Base-by-base conservation (phyloP, 495 filamentous ascomycete species). In the Aspergillus sparsus region DNA sequence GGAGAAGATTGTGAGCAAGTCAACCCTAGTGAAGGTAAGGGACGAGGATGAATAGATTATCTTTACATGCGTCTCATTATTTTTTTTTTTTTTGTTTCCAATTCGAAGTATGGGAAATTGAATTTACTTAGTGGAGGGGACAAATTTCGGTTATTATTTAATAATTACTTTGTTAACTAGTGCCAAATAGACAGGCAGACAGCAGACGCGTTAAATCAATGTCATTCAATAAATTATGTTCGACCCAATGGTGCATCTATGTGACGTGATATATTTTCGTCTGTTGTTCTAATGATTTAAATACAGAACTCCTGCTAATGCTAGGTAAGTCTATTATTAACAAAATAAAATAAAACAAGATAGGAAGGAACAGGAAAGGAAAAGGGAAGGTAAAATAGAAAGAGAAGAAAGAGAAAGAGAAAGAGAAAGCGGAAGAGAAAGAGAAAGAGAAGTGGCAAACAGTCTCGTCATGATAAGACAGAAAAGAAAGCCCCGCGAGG, bases 1-100 rank as follows among this genome's bases (percentile, higher is more conserved):
- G 5, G 34, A 37, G 11, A 65, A 62, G 21, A 66, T 71, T 57
- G 64, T 52, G 3, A 60, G 52, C 12, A 60, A 60, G 49, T 68
- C 60, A 27, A 33, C 10, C 2, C 39, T 60, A 16, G 58, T 55
- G 5, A 27, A 15, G n/a, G 49, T 42, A 12, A 21, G 33, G 49
- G 31, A 34, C 1, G 37, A 54, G 51, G 39, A 8, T 46, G 42
- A 56, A 34, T 31, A n/a, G 7, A 46, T 13, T 8, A 39, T 36
- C 41, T 3, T 54, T 18, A 41, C 10, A 7, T 54, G 51, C 21
- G 3, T 1, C 21, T 27, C 21, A 27, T 41, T 16, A 21, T 21
- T 47, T 47, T 47, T 47, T n/a, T 41, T n/a, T 41, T n/a, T n/a
- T n/a, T 41, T n/a, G 37, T 41, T 41, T n/a, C n/a, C 15, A 32